Percentiles rank a stretch among this genome's conserved stretches.
Evolutionary conservation across 148 eudicot species (phyloP).

Genomic region (Arbutus unedo): DNA sequence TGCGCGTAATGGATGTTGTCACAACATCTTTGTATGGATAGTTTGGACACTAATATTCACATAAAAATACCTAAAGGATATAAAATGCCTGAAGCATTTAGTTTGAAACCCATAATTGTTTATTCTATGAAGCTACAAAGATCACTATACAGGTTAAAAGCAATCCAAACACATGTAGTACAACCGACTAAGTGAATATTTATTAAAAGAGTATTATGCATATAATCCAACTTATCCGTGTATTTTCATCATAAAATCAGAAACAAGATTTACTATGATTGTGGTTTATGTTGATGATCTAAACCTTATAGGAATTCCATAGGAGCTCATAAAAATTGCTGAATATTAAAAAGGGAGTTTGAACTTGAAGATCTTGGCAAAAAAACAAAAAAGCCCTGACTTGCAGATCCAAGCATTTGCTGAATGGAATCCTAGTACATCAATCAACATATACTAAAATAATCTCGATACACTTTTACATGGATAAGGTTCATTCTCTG

Average conservation of each 20-base stretch:
- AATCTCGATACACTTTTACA: not conserved
- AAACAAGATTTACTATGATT: not conserved
- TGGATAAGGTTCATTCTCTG: not conserved
- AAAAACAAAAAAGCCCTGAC: not conserved
- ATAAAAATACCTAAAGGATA: not conserved
- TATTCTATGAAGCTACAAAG: not conserved
- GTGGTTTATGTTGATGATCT: no score
- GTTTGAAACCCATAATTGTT: not conserved
- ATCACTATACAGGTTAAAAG: not conserved
- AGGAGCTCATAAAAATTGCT: not conserved
- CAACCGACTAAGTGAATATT: not conserved
- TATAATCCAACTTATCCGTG: not conserved
- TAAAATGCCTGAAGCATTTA: not conserved
- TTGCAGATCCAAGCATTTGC: not conserved
- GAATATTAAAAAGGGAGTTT: not conserved
- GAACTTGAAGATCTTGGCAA: not conserved
- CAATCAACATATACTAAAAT: not conserved
- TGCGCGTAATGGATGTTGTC: not conserved
- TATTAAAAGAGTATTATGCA: not conserved
- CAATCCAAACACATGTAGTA: not conserved
- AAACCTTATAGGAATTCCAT: not conserved
- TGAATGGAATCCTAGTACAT: not conserved
- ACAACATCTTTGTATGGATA: conserved; percentile 4
- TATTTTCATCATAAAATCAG: not conserved
- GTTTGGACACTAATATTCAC: not conserved